These are phyloP conservation scores for Ampelomyces quisqualis DNA, from an alignment of 2,329 filamentous ascomycete species.

Conservation along the genomic window DNA sequence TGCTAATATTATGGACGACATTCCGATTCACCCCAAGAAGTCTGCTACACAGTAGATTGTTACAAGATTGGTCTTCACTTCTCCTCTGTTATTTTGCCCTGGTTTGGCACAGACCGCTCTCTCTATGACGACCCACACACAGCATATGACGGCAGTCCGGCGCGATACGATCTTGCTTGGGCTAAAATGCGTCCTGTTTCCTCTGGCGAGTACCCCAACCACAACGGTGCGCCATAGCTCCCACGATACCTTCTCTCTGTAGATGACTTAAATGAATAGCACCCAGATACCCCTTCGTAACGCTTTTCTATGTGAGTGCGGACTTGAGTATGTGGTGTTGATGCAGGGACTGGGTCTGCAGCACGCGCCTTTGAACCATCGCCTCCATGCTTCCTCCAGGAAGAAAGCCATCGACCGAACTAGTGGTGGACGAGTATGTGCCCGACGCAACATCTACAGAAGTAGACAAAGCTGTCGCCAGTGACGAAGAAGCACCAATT, in stretches of 20 bases:
- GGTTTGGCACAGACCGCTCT: slow-evolving; percentile 1
- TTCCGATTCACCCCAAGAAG: slow-evolving; percentile 12
- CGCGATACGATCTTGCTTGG: slow-evolving; percentile 14
- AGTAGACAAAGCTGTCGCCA: no score
- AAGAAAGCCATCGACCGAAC: no score
- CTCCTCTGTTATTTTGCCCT: slow-evolving; percentile 1
- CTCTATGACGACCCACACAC: slow-evolving; percentile 2
- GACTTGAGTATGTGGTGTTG: no score
- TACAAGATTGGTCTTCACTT: neutral
- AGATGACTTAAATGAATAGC: neutral
- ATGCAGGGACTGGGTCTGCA: no score
- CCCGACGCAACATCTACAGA: no score
- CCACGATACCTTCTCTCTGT: neutral
- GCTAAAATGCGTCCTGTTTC: slow-evolving; percentile 4
- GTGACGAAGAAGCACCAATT: no score
- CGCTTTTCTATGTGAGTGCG: no score
- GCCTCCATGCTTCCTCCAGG: no score
- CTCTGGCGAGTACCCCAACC: neutral
- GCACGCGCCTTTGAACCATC: no score
- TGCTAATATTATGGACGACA: neutral
- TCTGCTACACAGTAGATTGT: slow-evolving; percentile 8
- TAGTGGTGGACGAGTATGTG: no score
- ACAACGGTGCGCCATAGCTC: neutral
- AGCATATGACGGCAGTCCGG: slow-evolving; percentile 17
- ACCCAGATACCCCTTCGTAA: neutral